phyloP scores from a whole-genome alignment of 139 green algal species.

The Klebsormidium nitens region DNA sequence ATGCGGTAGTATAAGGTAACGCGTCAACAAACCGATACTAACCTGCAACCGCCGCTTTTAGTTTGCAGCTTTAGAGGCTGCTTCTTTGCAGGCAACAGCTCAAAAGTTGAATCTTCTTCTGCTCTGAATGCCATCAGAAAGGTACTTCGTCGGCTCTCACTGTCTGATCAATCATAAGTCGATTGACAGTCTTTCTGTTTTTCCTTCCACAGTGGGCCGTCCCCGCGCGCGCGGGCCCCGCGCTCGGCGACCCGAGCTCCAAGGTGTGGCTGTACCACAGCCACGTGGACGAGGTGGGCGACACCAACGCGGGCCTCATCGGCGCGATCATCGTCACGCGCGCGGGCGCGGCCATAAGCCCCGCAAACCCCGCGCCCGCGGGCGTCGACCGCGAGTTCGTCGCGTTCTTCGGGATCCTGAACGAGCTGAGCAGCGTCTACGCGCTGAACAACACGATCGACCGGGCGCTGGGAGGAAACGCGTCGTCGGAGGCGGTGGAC shows the following conservation, averaged over 20 bases:
- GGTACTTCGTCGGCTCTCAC: too few species aligned
- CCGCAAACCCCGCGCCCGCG: neutral
- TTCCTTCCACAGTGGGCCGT: slow-evolving; percentile 28
- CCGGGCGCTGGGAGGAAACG: too few species aligned
- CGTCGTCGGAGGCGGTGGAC: too few species aligned
- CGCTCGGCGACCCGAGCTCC: slow-evolving; percentile 51
- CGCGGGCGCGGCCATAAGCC: slow-evolving; percentile 21
- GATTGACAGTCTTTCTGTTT: too few species aligned
- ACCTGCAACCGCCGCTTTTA: too few species aligned
- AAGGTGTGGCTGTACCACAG: slow-evolving; percentile 54
- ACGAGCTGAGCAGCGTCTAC: neutral
- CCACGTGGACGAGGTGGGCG: slow-evolving; percentile 32
- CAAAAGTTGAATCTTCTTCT: too few species aligned
- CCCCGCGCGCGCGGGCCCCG: slow-evolving; percentile 56
- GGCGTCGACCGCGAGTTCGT: neutral
- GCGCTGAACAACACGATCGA: slow-evolving; percentile 38
- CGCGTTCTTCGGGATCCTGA: neutral
- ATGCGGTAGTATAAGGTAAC: too few species aligned
- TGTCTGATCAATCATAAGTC: too few species aligned
- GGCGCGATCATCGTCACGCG: slow-evolving; percentile 35
- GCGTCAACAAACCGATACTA: too few species aligned
- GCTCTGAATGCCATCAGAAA: too few species aligned
- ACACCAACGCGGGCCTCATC: slow-evolving; percentile 42
- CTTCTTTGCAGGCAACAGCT: too few species aligned
- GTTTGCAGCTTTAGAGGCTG: too few species aligned